Evolutionary conservation across 371 early-diverging fungal genomes (phyloP).

Genomic region (Mucor sp.): DNA sequence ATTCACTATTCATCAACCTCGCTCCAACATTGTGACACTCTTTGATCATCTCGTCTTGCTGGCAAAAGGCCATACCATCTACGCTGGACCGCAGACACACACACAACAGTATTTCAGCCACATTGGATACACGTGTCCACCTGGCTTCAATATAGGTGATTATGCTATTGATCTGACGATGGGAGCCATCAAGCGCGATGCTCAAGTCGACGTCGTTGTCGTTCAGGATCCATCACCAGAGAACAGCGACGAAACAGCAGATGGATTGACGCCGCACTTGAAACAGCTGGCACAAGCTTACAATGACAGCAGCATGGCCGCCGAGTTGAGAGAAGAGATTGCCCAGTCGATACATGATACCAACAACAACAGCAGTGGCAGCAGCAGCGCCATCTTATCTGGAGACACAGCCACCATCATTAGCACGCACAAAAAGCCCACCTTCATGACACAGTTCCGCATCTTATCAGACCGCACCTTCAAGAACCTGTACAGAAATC

Average conservation of each 20-base stretch:
- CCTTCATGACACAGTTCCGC: slow-evolving; percentile 59
- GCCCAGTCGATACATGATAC: background rate
- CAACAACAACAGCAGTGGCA: background rate
- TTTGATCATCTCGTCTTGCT: slow-evolving; percentile 91
- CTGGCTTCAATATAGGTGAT: slow-evolving; percentile 94
- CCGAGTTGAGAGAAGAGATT: slow-evolving; percentile 32
- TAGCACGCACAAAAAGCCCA: background rate
- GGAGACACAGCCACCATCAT: background rate
- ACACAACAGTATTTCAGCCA: slow-evolving; percentile 63
- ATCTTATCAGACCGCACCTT: slow-evolving; percentile 84
- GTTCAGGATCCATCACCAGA: slow-evolving; percentile 21
- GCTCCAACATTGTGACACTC: slow-evolving; percentile 86
- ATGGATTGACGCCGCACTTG: slow-evolving; percentile 48
- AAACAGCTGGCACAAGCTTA: slow-evolving; percentile 47
- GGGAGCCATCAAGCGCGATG: slow-evolving; percentile 48
- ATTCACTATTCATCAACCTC: slow-evolving; percentile 96
- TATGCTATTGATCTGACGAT: slow-evolving; percentile 82
- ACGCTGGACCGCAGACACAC: slow-evolving; percentile 68
- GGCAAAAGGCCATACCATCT: slow-evolving; percentile 81
- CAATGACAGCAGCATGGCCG: slow-evolving; percentile 44
- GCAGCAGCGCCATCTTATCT: background rate
- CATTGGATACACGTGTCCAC: slow-evolving; percentile 82
- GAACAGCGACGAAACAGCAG: background rate
- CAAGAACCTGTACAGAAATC: slow-evolving; percentile 87
- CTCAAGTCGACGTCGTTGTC: slow-evolving; percentile 23